phyloP scores from a whole-genome alignment of 306 rosid genomes.

The Ammopiptanthus mongolicus region DNA sequence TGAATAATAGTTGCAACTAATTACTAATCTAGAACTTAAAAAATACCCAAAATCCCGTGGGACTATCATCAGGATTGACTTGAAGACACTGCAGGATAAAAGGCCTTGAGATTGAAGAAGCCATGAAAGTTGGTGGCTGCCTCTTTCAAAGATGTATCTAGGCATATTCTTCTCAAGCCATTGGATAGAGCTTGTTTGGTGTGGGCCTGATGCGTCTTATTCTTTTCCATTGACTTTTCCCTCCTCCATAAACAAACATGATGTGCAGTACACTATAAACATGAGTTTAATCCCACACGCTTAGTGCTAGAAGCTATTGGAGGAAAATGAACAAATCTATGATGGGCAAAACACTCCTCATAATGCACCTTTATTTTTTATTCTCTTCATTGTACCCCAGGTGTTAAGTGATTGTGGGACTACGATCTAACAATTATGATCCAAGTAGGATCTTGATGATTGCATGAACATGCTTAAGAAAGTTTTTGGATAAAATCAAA shows the following conservation, averaged over 20 bases:
- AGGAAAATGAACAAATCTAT: slow-evolving; percentile 28
- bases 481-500: slow-evolving; percentile 18
- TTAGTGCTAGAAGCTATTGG: slow-evolving; percentile 31
- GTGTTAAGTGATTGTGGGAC: slow-evolving; percentile 16
- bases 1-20: too few species aligned
- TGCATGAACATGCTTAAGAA: slow-evolving; percentile 46
- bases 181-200: slow-evolving; percentile 20
- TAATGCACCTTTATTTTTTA: not conserved
- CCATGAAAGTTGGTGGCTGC: too few species aligned
- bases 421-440: slow-evolving; percentile 21
- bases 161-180: slow-evolving; percentile 26
- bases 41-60: too few species aligned
- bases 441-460: slow-evolving; percentile 51
- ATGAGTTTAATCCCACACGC: slow-evolving; percentile 44
- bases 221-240: slow-evolving; percentile 34
- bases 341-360: slow-evolving; percentile 17
- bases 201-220: slow-evolving; percentile 29
- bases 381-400: slow-evolving; percentile 18
- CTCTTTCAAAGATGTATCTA: slow-evolving; percentile 19
- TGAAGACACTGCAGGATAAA: too few species aligned
- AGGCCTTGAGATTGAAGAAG: too few species aligned
- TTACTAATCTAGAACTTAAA: too few species aligned
- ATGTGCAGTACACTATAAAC: too few species aligned
- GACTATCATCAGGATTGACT: too few species aligned
- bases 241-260: not conserved